Base-by-base conservation (phyloP, 2,329 filamentous ascomycete genomes). In the Coniella lustricola region DNA sequence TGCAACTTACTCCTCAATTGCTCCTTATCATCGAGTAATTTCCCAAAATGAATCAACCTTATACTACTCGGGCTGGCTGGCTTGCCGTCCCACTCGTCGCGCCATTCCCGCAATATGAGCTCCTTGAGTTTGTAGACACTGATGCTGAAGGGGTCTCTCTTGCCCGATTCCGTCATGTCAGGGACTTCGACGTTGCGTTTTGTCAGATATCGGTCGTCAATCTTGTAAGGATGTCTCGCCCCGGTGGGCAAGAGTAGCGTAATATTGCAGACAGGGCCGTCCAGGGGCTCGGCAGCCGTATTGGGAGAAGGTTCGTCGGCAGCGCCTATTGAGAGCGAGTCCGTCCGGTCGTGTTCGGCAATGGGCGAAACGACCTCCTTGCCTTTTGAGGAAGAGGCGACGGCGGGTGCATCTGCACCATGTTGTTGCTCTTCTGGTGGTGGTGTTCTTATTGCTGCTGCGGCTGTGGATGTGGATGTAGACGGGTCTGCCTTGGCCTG, bases 121-220 rank as follows among this genome's bases (percentile, higher is more conserved):
- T 96, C 90, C 68, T 96, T 96, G 56, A 97, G 71, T 3, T 88
- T 95, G 64, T 96, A 95, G 44, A 95, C 85, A 57, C 87, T 95
- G 68, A 97, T 89, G 62, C 84, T 87, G 62, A 89, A 90, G 1
- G 90, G 90, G 62, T 96, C 89, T 55, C 79, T 75, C 53, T 68
- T 74, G 29, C 81, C 82, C 21, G 66, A 63, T 50, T 77, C 74
- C 9, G 74, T 78, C 55, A 78, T 68, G 29, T 84, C 83, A 17
- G 88, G 84, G 1, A 93, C 79, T 41, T 77, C 78, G 46, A 95
- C 87, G 57, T 85, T 87, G 51, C 89, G 81, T 67, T 90, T 90
- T 46, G 76, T 75, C 47, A 97, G 72, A 61, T 96, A 96, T 62
- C 82, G 87, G 60, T 87, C 85, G 65, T 95, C 87, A 56, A 97